Percentiles rank a stretch among this genome's conserved stretches.
These are phyloP conservation scores for Lipomyces lipofer DNA, from an alignment of 805 yeast species.

Conservation along the genomic window DNA sequence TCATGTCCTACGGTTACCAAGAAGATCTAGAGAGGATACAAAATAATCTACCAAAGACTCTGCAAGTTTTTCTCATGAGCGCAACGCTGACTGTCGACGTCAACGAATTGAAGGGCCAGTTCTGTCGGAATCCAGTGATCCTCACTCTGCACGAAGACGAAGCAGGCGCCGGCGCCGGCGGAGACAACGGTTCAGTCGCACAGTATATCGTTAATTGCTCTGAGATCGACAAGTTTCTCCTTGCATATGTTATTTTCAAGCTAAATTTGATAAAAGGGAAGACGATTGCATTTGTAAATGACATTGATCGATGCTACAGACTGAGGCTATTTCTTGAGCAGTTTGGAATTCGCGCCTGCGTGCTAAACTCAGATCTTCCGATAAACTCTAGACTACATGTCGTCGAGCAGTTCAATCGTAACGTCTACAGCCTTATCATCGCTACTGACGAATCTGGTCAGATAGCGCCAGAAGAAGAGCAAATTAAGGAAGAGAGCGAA, in stretches of 20 bases:
- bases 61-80: slow-evolving; percentile 93
- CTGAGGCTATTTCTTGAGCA: slow-evolving; percentile 88
- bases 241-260: slow-evolving; percentile 90
- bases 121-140: slow-evolving; percentile 68
- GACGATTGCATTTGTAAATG: slow-evolving; percentile 85
- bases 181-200: slow-evolving; percentile 54
- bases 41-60: slow-evolving; percentile 65
- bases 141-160: slow-evolving; percentile 65
- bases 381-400: slow-evolving; percentile 90
- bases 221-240: slow-evolving; percentile 87
- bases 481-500: slow-evolving; percentile 27
- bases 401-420: slow-evolving; percentile 91
- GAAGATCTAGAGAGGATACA: slow-evolving; percentile 76
- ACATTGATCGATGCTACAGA: slow-evolving; percentile 92
- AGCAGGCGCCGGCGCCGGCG: slow-evolving; percentile 48
- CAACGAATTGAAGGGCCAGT: slow-evolving; percentile 68
- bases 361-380: slow-evolving; percentile 89
- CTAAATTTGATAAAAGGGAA: slow-evolving; percentile 86
- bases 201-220: slow-evolving; percentile 85
- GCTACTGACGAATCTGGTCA: slow-evolving; percentile 88
- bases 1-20: slow-evolving; percentile 84
- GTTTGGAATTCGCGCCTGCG: slow-evolving; percentile 86
- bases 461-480: slow-evolving; percentile 48
- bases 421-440: slow-evolving; percentile 79
- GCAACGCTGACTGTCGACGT: slow-evolving; percentile 92